A percentile compares a stretch with the other conserved stretches of the same genome.
Evolutionary conservation across 2,329 filamentous ascomycete genomes (phyloP).

Genomic region (Clonostachys rosea): DNA sequence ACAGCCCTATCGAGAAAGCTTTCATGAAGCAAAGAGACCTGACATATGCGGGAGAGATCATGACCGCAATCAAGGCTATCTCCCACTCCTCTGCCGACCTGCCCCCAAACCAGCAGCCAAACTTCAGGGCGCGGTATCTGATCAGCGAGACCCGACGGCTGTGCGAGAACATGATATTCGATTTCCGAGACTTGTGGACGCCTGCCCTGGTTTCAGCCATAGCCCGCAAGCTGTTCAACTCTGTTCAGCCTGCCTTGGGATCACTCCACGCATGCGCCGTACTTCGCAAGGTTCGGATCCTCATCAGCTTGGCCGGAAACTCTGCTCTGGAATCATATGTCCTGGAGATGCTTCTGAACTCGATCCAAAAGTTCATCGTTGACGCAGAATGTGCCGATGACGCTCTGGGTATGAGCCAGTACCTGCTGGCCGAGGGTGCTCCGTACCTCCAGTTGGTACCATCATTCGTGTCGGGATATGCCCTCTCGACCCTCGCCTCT

Average conservation of each 20-base stretch:
- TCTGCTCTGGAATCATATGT: constrained; percentile 75
- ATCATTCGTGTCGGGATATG: constrained; percentile 76
- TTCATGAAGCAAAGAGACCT: constrained; percentile 57
- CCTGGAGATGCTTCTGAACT: constrained; percentile 83
- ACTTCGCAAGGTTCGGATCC: constrained; percentile 76
- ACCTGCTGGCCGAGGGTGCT: constrained; percentile 68
- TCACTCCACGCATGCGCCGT: constrained; percentile 84
- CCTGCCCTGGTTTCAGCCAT: constrained; percentile 70
- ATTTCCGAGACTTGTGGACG: constrained; percentile 66
- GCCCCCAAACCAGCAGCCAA: constrained; percentile 79
- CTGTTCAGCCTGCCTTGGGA: constrained; percentile 77
- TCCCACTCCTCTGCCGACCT: constrained; percentile 62
- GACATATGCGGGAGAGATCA: constrained; percentile 54
- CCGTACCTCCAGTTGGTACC: constrained; percentile 60
- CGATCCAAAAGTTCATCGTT: constrained; percentile 71
- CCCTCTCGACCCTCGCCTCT: constrained; percentile 74
- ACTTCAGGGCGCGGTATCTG: constrained; percentile 75
- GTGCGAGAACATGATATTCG: constrained; percentile 66
- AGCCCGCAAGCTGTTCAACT: constrained; percentile 73
- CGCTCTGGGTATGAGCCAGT: constrained; percentile 79
- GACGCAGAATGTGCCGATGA: constrained; percentile 89
- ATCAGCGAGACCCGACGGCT: constrained; percentile 71
- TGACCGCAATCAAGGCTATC: constrained; percentile 65
- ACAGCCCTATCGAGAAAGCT: constrained; percentile 66
- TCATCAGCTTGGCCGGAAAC: constrained; percentile 73